Base-by-base conservation (phyloP, 1,139 yeast species). In the Taphrina deformans region DNA sequence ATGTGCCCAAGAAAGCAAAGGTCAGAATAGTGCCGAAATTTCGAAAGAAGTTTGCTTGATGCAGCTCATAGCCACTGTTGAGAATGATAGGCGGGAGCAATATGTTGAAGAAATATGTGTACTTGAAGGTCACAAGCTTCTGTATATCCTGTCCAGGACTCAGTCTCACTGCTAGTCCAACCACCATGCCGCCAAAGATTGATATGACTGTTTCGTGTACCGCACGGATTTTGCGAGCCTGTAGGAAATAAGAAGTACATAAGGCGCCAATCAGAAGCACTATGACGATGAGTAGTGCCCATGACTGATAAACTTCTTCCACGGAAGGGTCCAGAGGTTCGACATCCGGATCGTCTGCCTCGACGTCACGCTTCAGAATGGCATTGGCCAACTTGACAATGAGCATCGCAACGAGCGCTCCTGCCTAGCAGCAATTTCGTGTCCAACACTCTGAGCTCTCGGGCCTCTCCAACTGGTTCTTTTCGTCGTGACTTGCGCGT, bases 1-100 rank as follows among this genome's bases (percentile, higher is more conserved):
- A 89, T 0, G 99, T 95, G 1, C 99, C 99, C 0, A 97, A 97
- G 65, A 95, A 92, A 48, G 99, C 99, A 80, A 93, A 95, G 2
- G 92, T 88, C 70, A 95, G 78, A 67, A 95, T 93, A 1, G 97
- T 86, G 1, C 96, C 96, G 59, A 93, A 85, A 75, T 95, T 95
- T 70, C 92, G 82, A 76, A 95, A 95, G 76, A 95, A 95, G 75
- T 93, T 92, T 33, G 89, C 96, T 68, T 93, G 99, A 74, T 93
- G 96, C 69, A 95, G 79, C 76, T 95, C 98, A 75, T 93, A 95
- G 9, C 99, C 99, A 3, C 97, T 90, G 73, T 93, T 95, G 70
- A 95, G 79, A 70, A 95, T 95, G 74, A 95, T 95, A 0, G 99
- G 99, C 1, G 99, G 99, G 69, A 95, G 82, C 67, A 95, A 79